Percentiles rank a stretch among this genome's conserved stretches.
phyloP scores from a whole-genome alignment of 768 basidiomycete species.

The Cystobasidiopsis lactophilus region DNA sequence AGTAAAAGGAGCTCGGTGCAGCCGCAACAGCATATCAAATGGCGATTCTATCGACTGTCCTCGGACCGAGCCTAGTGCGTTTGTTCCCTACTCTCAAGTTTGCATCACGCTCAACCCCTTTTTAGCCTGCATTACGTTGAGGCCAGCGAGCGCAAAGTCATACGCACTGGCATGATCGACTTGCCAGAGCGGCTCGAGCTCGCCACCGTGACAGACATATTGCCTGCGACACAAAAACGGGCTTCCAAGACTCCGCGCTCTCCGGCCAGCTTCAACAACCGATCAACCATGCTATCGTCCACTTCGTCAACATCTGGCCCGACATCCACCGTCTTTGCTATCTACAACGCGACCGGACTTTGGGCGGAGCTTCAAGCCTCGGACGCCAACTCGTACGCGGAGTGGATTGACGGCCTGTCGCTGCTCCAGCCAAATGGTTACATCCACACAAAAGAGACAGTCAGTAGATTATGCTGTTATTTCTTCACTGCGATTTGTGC shows the following conservation, averaged over 20 bases:
- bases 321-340: slow-evolving; percentile 49
- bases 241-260: not conserved
- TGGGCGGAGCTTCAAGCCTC: slow-evolving; percentile 58
- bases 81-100: not conserved
- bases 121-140: slow-evolving; percentile 15
- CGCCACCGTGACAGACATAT: slow-evolving; percentile 52
- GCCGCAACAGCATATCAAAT: slow-evolving; percentile 25
- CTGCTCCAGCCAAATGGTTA: slow-evolving; percentile 64
- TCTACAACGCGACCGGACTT: slow-evolving; percentile 41
- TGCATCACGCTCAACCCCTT: not conserved
- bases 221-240: slow-evolving; percentile 30
- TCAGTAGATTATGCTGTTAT: no score
- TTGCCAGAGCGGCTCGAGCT: slow-evolving; percentile 70
- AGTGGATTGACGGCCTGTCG: slow-evolving; percentile 84
- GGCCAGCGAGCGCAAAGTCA: slow-evolving; percentile 34
- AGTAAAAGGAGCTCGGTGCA: not conserved
- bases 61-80: slow-evolving; percentile 6
- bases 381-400: slow-evolving; percentile 58
- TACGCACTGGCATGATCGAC: slow-evolving; percentile 63
- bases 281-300: not conserved
- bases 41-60: slow-evolving; percentile 75
- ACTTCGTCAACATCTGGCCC: not conserved
- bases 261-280: not conserved
- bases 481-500: no score
- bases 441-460: slow-evolving; percentile 58